Base-by-base conservation (phyloP, 2,329 filamentous ascomycete genomes). In the Claviceps maximensis region DNA sequence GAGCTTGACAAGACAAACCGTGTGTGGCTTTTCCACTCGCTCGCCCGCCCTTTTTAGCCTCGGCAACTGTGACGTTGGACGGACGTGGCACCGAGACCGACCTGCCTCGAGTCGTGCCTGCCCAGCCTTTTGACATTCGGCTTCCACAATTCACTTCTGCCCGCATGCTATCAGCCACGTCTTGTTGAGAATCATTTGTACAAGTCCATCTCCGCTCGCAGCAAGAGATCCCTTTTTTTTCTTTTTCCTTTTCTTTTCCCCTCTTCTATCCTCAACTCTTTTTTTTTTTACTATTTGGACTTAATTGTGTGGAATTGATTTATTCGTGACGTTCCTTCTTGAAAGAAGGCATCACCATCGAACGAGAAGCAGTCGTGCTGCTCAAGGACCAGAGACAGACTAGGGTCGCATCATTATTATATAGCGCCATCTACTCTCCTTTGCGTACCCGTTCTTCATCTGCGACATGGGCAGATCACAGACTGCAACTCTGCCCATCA, bases 401-500 rank as follows among this genome's bases (percentile, higher is more conserved):
- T n/a, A 25, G n/a, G 36, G 15, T 27, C 13, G 40, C n/a, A 33
- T 21, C 40, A 19, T 23, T 40, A 44, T n/a, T 12, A 9, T 21
- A 33, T 12, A 33, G 19, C 19, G 23, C 40, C 17, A 25, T 27
- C 38, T 44, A 10, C 21, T 33, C 36, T 23, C 38, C 25, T 8
- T 17, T 42, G 33, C 42, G 38, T 31, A 23, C 5, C 12, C 38
- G 29, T 23, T 41, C 19, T 38, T 23, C 12, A 3, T 17, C n/a
- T 56, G 51, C 63, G 65, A 58, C 61, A 71, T 71, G 69, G 67
- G 63, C 55, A 67, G 66, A 61, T 63, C 66, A 59, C 66, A 73
- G 60, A 70, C 72, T 53, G 67, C 70, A 46, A 71, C 70, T 52
- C 69, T 95, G 36, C 87, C 91, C 47, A 72, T 97, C 61, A 85